Evolutionary conservation across 2,329 filamentous ascomycete species (phyloP).

Genomic region (Mariannaea elegans): DNA sequence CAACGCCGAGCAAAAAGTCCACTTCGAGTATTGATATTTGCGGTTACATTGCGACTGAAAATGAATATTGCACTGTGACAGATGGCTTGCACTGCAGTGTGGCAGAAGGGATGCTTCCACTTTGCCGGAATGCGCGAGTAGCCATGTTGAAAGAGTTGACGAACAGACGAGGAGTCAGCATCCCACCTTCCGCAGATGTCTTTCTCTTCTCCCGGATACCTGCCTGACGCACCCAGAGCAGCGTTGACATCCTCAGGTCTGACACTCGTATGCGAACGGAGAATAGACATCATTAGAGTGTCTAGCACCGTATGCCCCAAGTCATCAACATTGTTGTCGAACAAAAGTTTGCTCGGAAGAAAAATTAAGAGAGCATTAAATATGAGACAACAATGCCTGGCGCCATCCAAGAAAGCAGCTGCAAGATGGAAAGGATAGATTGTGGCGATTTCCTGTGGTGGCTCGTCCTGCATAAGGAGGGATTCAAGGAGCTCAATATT

Average conservation of each 20-base stretch:
- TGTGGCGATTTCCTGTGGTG: not conserved
- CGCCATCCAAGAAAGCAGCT: not conserved
- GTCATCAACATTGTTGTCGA: not conserved
- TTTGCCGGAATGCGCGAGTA: not conserved
- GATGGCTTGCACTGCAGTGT: not conserved
- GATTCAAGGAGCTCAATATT: not conserved
- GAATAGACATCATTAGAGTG: not conserved
- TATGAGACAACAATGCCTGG: not conserved
- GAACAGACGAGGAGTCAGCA: not conserved
- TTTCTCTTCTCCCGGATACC: not conserved
- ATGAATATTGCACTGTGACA: not conserved
- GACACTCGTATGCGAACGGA: not conserved
- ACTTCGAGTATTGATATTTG: not conserved
- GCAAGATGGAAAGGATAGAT: slow-evolving; percentile 1
- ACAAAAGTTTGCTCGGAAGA: not conserved
- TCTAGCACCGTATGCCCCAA: not conserved
- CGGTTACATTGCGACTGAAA: not conserved
- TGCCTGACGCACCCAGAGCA: not conserved
- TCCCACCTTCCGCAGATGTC: slow-evolving; percentile 14
- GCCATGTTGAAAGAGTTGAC: not conserved
- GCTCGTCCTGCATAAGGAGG: accelerated
- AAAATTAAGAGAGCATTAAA: accelerated
- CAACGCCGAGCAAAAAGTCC: not conserved
- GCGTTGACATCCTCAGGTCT: not conserved
- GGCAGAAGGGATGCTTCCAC: slow-evolving; percentile 13